phyloP scores from a whole-genome alignment of 2,329 filamentous ascomycete genomes.

The Metarhizium album region DNA sequence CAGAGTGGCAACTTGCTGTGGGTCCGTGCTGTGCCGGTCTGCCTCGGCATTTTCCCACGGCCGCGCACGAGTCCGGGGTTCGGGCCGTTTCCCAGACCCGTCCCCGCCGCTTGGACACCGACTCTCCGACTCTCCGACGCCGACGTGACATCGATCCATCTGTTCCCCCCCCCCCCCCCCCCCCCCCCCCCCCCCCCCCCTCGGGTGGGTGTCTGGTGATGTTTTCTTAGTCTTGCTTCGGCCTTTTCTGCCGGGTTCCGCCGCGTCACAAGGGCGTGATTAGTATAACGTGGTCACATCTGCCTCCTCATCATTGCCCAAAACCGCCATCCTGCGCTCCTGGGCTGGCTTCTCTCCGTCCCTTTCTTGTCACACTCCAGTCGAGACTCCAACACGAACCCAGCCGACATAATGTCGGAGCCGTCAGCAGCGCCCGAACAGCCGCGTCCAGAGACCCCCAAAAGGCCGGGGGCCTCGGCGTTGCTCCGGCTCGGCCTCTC shows the following conservation, averaged over 20 bases:
- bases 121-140: too few species aligned
- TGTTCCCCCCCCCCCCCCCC: too few species aligned
- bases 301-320: too few species aligned
- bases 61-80: neutral
- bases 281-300: too few species aligned
- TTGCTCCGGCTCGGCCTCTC: conserved; percentile 40
- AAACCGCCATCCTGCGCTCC: neutral
- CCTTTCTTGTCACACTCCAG: neutral
- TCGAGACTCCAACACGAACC: neutral
- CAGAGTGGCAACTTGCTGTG: too few species aligned
- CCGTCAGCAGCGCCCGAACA: neutral
- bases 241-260: too few species aligned
- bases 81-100: neutral
- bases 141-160: too few species aligned
- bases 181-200: too few species aligned
- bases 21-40: neutral
- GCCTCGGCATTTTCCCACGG: neutral
- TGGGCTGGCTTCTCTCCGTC: neutral
- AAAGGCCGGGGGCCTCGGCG: neutral
- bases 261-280: too few species aligned
- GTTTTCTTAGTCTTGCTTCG: too few species aligned
- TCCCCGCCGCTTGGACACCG: too few species aligned
- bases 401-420: neutral
- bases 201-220: too few species aligned
- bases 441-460: neutral